Conservation (phyloP, 257 asterid genomes). For the Leptodermis oblonga region DNA sequence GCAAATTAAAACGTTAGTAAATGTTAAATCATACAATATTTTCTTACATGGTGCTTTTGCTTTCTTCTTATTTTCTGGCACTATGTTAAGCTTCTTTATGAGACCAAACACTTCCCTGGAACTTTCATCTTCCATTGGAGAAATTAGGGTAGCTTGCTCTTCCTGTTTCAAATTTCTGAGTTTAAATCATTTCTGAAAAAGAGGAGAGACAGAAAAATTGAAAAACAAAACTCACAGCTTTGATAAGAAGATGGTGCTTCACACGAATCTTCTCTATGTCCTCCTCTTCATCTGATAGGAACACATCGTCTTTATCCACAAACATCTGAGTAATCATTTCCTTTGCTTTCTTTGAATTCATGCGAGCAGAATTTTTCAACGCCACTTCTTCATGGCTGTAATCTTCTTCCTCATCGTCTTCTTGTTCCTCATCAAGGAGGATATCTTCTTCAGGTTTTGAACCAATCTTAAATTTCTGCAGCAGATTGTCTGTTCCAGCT, state of each 20-base stretch:
- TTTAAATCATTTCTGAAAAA: background rate
- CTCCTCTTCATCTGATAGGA: slow-evolving; percentile 79
- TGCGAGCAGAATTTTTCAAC: slow-evolving; percentile 35
- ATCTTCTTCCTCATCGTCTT: slow-evolving; percentile 47
- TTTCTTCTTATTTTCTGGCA: slow-evolving; percentile 57
- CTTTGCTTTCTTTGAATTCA: slow-evolving; percentile 58
- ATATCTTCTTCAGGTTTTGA: slow-evolving; percentile 39
- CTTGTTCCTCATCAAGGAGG: slow-evolving; percentile 42
- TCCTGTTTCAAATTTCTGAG: slow-evolving; percentile 44
- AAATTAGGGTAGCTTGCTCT: slow-evolving; percentile 36
- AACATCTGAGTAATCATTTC: slow-evolving; percentile 64
- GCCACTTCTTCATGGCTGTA: slow-evolving; percentile 35
- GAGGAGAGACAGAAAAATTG: slow-evolving; percentile 6
- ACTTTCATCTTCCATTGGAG: slow-evolving; percentile 73
- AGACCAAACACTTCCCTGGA: slow-evolving; percentile 86
- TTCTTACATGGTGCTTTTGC: slow-evolving; percentile 70
- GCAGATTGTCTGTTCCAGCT: slow-evolving; percentile 79
- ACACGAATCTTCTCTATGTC: slow-evolving; percentile 43
- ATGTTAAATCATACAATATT: background rate
- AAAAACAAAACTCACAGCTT: slow-evolving; percentile 49
- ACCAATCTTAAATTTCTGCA: slow-evolving; percentile 65
- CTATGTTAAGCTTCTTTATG: slow-evolving; percentile 75
- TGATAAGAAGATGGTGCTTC: slow-evolving; percentile 43
- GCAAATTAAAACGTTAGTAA: background rate
- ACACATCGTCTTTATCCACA: slow-evolving; percentile 69